phyloP scores from a whole-genome alignment of 352 stramenopile genomes.

The Thraustochytrium sp. region DNA sequence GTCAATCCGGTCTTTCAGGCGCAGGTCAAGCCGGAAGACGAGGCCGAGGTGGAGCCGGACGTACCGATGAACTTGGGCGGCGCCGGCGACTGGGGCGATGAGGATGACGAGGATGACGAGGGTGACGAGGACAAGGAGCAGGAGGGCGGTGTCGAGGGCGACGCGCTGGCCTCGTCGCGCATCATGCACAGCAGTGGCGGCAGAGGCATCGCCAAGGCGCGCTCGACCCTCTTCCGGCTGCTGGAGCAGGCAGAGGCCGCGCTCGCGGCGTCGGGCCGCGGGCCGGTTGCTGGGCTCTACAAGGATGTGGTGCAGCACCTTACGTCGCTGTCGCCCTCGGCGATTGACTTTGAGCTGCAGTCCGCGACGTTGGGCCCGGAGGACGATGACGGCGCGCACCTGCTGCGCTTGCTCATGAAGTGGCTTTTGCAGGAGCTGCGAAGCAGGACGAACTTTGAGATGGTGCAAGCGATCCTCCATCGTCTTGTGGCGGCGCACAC shows the following conservation, averaged over 20 bases:
- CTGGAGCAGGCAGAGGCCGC: neutral
- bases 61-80: neutral
- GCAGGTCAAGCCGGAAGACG: neutral
- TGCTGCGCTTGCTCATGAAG: conserved; percentile 12
- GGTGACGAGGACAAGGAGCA: neutral
- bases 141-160: neutral
- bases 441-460: conserved; percentile 27
- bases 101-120: conserved; percentile 3
- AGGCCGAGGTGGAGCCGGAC: neutral
- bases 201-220: neutral
- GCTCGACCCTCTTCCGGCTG: conserved; percentile 2
- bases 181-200: too few relatives aligned
- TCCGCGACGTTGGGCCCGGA: conserved; percentile 23
- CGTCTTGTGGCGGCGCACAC: neutral
- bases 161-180: too few relatives aligned
- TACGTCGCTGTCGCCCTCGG: neutral
- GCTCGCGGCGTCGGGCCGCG: neutral
- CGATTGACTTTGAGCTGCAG: conserved; percentile 33
- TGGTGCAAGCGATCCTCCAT: neutral
- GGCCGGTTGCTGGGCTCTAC: neutral
- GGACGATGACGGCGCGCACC: conserved; percentile 33
- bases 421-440: conserved; percentile 5
- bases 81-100: neutral
- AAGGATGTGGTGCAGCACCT: neutral
- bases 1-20: conserved; percentile 18